phyloP scores from a whole-genome alignment of 2,329 filamentous ascomycete genomes.

The Ophiocordyceps camponoti-leonardi region DNA sequence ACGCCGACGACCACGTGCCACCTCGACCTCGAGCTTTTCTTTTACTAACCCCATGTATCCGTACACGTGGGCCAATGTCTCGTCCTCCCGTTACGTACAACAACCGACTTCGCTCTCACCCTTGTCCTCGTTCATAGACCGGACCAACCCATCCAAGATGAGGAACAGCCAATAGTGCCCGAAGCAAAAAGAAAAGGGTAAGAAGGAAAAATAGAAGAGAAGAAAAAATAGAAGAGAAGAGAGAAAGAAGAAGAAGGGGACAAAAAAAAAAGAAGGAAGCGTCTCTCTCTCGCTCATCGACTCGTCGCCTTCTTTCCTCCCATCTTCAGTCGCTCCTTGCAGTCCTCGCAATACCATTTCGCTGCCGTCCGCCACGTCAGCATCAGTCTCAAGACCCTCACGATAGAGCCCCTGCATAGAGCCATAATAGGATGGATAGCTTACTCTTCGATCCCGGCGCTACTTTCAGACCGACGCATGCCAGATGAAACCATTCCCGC shows the following conservation, averaged over 20 bases:
- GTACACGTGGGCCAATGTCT: too few relatives aligned
- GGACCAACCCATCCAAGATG: neutral
- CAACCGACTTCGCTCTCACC: too few relatives aligned
- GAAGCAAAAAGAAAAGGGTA: neutral
- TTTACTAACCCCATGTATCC: too few relatives aligned
- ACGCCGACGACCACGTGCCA: too few relatives aligned
- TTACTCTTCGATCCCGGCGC: constrained; percentile 61
- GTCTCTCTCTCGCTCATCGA: constrained; percentile 16
- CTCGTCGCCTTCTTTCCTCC: constrained; percentile 33
- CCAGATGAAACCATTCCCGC: constrained; percentile 70
- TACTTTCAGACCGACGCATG: constrained; percentile 63
- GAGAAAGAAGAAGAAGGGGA: neutral
- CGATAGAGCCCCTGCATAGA: too few relatives aligned
- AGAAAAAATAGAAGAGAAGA: too few relatives aligned
- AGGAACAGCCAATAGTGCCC: neutral
- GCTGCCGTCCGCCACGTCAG: constrained; percentile 23
- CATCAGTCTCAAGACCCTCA: too few relatives aligned
- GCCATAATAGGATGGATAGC: too few relatives aligned
- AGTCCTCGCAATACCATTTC: constrained; percentile 73
- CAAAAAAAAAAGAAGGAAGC: too few relatives aligned
- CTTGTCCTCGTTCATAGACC: neutral
- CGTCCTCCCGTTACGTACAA: neutral
- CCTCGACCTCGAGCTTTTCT: too few relatives aligned
- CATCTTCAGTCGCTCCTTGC: constrained; percentile 47
- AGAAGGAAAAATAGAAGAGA: too few relatives aligned